Base-by-base conservation (phyloP, 768 basidiomycete genomes). In the Coprinellus micaceus region DNA sequence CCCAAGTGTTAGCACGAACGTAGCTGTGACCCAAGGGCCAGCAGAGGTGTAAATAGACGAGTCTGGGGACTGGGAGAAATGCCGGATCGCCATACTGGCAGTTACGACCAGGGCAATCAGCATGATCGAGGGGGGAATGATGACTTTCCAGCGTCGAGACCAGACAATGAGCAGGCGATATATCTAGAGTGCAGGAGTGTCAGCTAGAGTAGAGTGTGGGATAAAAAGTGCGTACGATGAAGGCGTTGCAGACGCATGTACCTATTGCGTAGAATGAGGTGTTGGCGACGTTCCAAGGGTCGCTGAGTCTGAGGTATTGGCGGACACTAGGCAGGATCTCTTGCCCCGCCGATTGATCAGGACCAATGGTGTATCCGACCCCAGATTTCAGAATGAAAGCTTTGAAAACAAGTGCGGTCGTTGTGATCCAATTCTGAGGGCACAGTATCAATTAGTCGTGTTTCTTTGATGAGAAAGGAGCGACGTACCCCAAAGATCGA, bases 181-280 rank as follows among this genome's bases (percentile, higher is more conserved):
- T 12, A 37, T 37, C 50, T 52, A n/a, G n/a, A n/a, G n/a, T n/a
- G n/a, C n/a, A n/a, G n/a, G n/a, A n/a, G n/a, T n/a, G n/a, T n/a
- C n/a, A n/a, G n/a, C n/a, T n/a, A n/a, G n/a, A n/a, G n/a, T n/a
- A n/a, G n/a, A n/a, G n/a, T n/a, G n/a, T n/a, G n/a, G n/a, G n/a
- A n/a, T n/a, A n/a, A n/a, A n/a, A n/a, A n/a, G n/a, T n/a, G 19
- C 28, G 10, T 46, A 46, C 53, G 29, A 54, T 54, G 44, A 54
- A 54, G 13, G 28, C n/a, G 33, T 54, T 29, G 17, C 43, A 40
- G 19, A 43, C 9, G 15, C 43, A 12, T 26, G 53, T 54, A 3
- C 15, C 44, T 22, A 54, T 24, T 6, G 46, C 17, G 44, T 54
- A 54, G 29, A 45, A 54, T 19, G 21, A 15, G n/a, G 52, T 36